A percentile compares a stretch with the other conserved stretches of the same genome.
Evolutionary conservation across 768 basidiomycete species (phyloP).

Genomic region (Cystofilobasidium bisporidii): DNA sequence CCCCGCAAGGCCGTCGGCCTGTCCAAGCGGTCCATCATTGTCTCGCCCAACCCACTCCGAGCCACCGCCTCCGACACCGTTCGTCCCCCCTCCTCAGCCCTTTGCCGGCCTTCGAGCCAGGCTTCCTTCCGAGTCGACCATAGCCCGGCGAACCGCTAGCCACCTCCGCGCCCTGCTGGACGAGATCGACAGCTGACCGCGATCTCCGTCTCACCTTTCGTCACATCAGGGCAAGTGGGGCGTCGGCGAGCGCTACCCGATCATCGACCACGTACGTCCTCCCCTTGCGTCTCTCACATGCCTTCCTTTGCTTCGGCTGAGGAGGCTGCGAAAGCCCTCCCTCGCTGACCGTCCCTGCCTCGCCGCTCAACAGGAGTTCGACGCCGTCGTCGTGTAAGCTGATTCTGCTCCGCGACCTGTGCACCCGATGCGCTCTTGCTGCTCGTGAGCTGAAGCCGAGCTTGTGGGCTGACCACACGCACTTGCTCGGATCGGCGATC

Average conservation of each 20-base stretch:
- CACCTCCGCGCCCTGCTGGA: too few species aligned
- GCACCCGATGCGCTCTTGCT: too few species aligned
- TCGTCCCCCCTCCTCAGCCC: not conserved
- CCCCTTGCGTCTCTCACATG: not conserved
- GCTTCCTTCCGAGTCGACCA: too few species aligned
- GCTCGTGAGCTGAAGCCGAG: too few species aligned
- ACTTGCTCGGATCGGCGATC: conserved; percentile 28
- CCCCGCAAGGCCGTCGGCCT: conserved; percentile 10
- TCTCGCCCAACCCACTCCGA: conserved; percentile 24
- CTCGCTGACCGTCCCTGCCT: not conserved
- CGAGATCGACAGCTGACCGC: too few species aligned
- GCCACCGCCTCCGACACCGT: conserved; percentile 14
- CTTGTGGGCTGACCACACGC: not conserved
- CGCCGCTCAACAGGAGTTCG: conserved; percentile 47
- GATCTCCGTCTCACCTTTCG: not conserved
- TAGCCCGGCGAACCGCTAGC: too few species aligned
- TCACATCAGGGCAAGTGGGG: conserved; percentile 17
- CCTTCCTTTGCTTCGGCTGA: not conserved
- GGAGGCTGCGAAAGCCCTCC: not conserved
- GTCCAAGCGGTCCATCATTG: conserved; percentile 16
- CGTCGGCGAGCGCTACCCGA: conserved; percentile 68
- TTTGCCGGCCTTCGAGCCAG: too few species aligned
- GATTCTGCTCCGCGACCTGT: not conserved
- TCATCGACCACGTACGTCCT: conserved; percentile 78
- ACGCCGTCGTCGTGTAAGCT: conserved; percentile 91